phyloP scores from a whole-genome alignment of 306 rosid species.

The Cercis canadensis region DNA sequence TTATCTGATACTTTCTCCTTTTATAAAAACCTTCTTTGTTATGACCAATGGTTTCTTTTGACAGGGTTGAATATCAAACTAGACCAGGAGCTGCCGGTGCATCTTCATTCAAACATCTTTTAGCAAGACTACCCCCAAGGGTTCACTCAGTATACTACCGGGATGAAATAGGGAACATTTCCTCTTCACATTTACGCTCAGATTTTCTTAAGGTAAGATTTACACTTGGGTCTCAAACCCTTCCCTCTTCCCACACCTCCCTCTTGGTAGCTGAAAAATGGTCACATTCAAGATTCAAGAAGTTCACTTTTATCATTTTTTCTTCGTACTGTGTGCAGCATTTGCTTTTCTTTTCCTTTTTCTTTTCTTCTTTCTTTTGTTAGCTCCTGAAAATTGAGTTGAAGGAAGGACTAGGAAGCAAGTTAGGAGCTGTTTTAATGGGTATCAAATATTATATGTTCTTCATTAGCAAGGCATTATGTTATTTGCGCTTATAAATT shows the following conservation, averaged over 20 bases:
- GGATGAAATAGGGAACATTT: slow-evolving; percentile 90
- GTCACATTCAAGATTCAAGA: background rate
- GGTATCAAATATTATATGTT: slow-evolving; percentile 22
- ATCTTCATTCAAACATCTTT: slow-evolving; percentile 82
- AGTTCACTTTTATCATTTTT: slow-evolving; percentile 26
- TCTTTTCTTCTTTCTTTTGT: slow-evolving; percentile 27
- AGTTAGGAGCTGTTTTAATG: slow-evolving; percentile 9
- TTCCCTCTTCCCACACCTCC: slow-evolving; percentile 24
- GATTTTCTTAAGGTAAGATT: slow-evolving; percentile 66
- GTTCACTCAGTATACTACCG: slow-evolving; percentile 96
- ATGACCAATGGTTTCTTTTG: slow-evolving; percentile 38
- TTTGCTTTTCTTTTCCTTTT: slow-evolving; percentile 12
- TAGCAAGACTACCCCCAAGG: slow-evolving; percentile 86
- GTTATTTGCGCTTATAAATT: slow-evolving; percentile 19
- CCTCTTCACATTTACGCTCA: slow-evolving; percentile 85
- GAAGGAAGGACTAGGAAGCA: slow-evolving; percentile 25
- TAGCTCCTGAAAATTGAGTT: slow-evolving; percentile 12
- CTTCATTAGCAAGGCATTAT: slow-evolving; percentile 17
- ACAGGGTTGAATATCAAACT: slow-evolving; percentile 93
- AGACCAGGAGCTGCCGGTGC: slow-evolving; percentile 62
- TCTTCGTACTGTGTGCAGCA: slow-evolving; percentile 20
- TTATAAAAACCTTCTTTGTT: background rate
- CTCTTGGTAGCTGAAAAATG: background rate
- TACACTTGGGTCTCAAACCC: slow-evolving; percentile 11
- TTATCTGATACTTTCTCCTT: slow-evolving; percentile 29